Evolutionary conservation across 768 basidiomycete species (phyloP), one percentile per base, ranked within the genome.

Genomic region (Daedaleopsis sinensis): DNA sequence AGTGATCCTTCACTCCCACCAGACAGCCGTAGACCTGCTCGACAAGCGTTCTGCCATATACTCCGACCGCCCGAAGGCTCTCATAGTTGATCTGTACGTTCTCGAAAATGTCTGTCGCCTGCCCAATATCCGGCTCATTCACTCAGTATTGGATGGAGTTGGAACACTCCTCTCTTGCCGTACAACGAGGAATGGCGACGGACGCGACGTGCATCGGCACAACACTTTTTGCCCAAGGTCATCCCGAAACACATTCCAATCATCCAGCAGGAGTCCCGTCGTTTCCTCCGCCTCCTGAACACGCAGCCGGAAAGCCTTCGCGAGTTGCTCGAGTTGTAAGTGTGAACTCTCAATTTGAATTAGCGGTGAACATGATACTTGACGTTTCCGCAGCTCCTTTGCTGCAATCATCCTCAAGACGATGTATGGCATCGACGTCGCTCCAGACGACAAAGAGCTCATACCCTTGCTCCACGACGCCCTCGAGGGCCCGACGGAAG

Each of bases 11-110:
- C 72, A 73, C 55, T 67, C 68, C 32, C 61, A 65, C 13, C 64
- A 72, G 38, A 71, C 66, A 16, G 73, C 71, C 0, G 55, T 56
- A 8, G 74, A 75, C 35, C 67, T 75, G 15, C 67, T 74, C 7
- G 74, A 75, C 24, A 61, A 67, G 49, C 67, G 72, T 5, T 65
- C 71, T 11, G 52, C 62, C 7, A 71, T 71, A 23, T 75, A 75
- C 51, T 74, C 73, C 2, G 69, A 67, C 44, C 57, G 74, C 18
- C 52, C 37, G 38, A 53, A 53, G 52, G 39, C 52, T 11, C 19
- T 53, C 5, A 32, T 47, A 4, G 21, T 53, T 13, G 52, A 53
- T n/a, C 37, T 53, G 52, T 53, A 10, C 1, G 50, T 52, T n/a
- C 15, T 1, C 1, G 13, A 6, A 18, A 13, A 3, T n/a, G 11